phyloP scores from a whole-genome alignment of 2,329 filamentous ascomycete genomes.

The Pestalotiopsis sp. region DNA sequence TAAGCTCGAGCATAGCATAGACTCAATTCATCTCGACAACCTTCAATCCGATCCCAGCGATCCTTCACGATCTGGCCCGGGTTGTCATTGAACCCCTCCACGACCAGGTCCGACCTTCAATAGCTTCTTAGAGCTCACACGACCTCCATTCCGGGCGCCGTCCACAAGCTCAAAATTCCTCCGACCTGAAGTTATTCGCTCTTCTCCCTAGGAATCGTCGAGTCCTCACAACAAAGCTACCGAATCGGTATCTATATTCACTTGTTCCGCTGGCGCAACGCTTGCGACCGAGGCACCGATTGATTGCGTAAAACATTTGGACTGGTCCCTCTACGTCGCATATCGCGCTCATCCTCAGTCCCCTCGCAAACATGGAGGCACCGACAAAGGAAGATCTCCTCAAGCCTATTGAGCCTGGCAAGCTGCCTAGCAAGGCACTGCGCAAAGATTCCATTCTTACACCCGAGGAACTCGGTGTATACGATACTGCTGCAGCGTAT shows the following conservation, averaged over 20 bases:
- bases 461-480: conserved; percentile 50
- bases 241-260: not conserved
- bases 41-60: not conserved
- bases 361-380: not conserved
- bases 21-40: conserved; percentile 1
- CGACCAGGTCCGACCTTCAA: not conserved
- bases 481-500: conserved; percentile 59
- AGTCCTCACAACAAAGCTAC: not conserved
- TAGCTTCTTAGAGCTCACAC: not conserved
- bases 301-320: not conserved
- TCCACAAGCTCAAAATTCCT: not conserved
- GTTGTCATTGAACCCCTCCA: not conserved
- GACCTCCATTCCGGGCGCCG: not conserved
- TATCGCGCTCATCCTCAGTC: not conserved
- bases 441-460: conserved; percentile 24
- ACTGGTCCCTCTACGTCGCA: not conserved
- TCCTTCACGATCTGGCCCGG: not conserved
- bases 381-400: conserved; percentile 4
- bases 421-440: not conserved
- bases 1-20: conserved; percentile 4
- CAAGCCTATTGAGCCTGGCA: not conserved
- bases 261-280: not conserved
- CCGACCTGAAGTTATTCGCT: not conserved
- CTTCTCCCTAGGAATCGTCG: not conserved
- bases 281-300: not conserved